These are phyloP conservation scores for Xylaria sp. DNA, from an alignment of 2,329 filamentous ascomycete species.

Conservation along the genomic window DNA sequence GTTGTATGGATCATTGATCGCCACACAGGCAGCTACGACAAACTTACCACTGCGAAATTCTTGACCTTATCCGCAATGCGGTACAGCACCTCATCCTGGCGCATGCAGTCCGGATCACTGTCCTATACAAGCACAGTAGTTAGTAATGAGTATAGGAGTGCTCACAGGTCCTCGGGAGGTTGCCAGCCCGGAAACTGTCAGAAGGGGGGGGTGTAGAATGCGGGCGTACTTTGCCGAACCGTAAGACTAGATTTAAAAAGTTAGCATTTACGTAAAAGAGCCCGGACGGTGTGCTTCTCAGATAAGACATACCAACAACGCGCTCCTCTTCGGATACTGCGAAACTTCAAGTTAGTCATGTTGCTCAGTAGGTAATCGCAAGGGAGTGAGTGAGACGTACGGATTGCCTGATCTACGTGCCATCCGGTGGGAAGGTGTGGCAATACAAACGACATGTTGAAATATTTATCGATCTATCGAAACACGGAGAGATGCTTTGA, in stretches of 20 bases:
- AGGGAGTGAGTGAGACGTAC: conserved; percentile 8
- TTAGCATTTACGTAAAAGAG: not conserved
- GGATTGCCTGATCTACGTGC: conserved; percentile 98
- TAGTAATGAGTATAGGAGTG: conserved; percentile 68
- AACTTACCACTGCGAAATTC: conserved; percentile 77
- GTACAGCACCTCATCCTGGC: conserved; percentile 92
- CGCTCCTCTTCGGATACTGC: conserved; percentile 82
- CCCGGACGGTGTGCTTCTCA: not conserved
- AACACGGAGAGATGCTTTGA: not conserved
- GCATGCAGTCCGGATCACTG: conserved; percentile 79
- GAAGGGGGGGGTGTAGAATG: not conserved
- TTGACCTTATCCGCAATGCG: conserved; percentile 93
- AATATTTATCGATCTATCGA: not conserved
- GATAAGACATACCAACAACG: conserved; percentile 64
- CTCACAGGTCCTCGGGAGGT: not conserved
- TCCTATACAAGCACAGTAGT: conserved; percentile 81
- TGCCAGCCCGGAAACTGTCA: not conserved
- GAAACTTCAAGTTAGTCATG: conserved; percentile 21
- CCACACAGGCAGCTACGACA: not conserved
- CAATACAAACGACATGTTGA: conserved; percentile 80
- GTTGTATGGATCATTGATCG: not conserved
- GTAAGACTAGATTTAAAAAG: conserved; percentile 20
- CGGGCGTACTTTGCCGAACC: conserved; percentile 35
- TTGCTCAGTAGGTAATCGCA: not conserved
- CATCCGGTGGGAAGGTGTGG: conserved; percentile 92